Conservation (phyloP, 2,329 filamentous ascomycete genomes). For the Didymella pomorum region DNA sequence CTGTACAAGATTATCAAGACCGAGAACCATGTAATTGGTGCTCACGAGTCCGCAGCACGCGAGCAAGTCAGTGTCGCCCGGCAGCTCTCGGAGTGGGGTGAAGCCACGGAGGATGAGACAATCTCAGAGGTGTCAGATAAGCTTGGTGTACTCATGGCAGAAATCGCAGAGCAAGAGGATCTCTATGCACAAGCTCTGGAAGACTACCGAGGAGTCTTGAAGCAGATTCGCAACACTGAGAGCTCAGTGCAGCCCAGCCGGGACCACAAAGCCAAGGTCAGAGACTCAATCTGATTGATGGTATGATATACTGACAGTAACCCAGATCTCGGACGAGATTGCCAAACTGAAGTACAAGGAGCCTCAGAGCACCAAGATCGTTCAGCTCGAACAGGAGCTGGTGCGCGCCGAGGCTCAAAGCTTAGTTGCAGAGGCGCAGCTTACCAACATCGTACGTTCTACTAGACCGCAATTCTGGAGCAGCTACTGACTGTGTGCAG, state of each 20-base stretch:
- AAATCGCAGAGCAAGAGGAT: constrained; percentile 95
- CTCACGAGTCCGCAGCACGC: constrained; percentile 83
- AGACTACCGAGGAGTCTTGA: constrained; percentile 81
- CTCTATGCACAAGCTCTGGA: constrained; percentile 85
- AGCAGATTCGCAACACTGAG: constrained; percentile 95
- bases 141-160: constrained; percentile 87
- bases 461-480: background rate
- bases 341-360: constrained; percentile 91
- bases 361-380: constrained; percentile 80
- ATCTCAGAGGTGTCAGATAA: constrained; percentile 94
- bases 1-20: constrained; percentile 94
- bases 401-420: constrained; percentile 96
- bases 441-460: constrained; percentile 80
- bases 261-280: constrained; percentile 78
- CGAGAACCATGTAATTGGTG: constrained; percentile 85
- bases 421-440: constrained; percentile 92
- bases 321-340: constrained; percentile 84
- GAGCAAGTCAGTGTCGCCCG: constrained; percentile 86
- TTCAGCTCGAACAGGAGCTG: constrained; percentile 92
- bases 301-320: constrained; percentile 17
- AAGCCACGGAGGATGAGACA: constrained; percentile 85
- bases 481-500: constrained; percentile 56
- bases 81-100: constrained; percentile 96
- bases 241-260: constrained; percentile 92
- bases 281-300: constrained; percentile 9